A percentile compares a stretch with the other conserved stretches of the same genome.
These are phyloP conservation scores for Agarophyton chilense DNA, from an alignment of 23 red algal genomes.

Conservation along the genomic window DNA sequence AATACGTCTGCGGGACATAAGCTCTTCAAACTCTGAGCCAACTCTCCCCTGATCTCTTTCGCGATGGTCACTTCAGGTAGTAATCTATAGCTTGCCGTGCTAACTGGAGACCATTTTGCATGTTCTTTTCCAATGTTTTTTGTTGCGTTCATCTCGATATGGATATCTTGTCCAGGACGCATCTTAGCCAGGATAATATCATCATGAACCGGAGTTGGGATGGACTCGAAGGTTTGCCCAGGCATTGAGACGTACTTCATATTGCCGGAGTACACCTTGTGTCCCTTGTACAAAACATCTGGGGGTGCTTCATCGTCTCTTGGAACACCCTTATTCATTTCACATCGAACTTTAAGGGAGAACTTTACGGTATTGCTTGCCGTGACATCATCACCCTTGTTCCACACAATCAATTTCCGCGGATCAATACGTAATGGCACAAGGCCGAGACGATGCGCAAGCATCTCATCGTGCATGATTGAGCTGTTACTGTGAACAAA, in stretches of 20 bases:
- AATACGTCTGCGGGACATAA: constrained; percentile 88
- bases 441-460: constrained; percentile 97
- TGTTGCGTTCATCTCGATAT: constrained; percentile 78
- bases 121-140: constrained; percentile 89
- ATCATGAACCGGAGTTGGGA: constrained; percentile 72
- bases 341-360: constrained; percentile 65
- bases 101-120: constrained; percentile 97
- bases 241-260: constrained; percentile 81
- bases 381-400: constrained; percentile 51
- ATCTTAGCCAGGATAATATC: constrained; percentile 93
- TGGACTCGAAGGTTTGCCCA: constrained; percentile 24
- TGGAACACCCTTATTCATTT: constrained; percentile 45
- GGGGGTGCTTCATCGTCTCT: constrained; percentile 74
- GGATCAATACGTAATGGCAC: constrained; percentile 86
- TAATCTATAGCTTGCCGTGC: constrained; percentile 86
- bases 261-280: constrained; percentile 59
- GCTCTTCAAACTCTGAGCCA: constrained; percentile 53
- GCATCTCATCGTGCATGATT: constrained; percentile 95
- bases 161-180: constrained; percentile 93
- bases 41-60: constrained; percentile 12
- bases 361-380: constrained; percentile 75
- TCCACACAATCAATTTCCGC: constrained; percentile 47
- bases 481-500: constrained; percentile 84
- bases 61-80: constrained; percentile 73
- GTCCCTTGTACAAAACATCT: constrained; percentile 68